Conservation (phyloP, 306 rosid species). For the Clitoria ternatea region DNA sequence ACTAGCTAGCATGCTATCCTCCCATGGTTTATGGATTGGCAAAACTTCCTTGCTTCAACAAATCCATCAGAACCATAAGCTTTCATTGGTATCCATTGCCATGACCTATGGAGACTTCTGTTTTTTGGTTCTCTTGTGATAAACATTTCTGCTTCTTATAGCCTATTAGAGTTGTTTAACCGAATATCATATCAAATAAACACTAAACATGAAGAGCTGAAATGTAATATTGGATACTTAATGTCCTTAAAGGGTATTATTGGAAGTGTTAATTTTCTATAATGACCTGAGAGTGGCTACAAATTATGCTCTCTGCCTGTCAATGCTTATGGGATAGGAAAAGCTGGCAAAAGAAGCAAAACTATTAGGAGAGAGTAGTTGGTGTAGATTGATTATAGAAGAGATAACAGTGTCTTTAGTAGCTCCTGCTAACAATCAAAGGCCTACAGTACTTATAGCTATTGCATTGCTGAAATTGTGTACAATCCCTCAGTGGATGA, state of each 20-base stretch:
- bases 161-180: constrained; percentile 64
- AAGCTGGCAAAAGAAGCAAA: constrained; percentile 34
- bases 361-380: constrained; percentile 39
- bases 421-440: constrained; percentile 51
- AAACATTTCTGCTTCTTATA: constrained; percentile 67
- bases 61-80: constrained; percentile 45
- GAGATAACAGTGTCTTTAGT: constrained; percentile 70
- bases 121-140: constrained; percentile 70
- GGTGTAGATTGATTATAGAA: constrained; percentile 82
- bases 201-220: constrained; percentile 44
- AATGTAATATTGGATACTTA: constrained; percentile 45
- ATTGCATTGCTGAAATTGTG: constrained; percentile 54
- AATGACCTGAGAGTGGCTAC: constrained; percentile 63
- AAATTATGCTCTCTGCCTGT: constrained; percentile 69
- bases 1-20: constrained; percentile 60
- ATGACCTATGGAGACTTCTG: constrained; percentile 77
- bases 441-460: constrained; percentile 58
- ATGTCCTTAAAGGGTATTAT: constrained; percentile 56
- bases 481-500: constrained; percentile 68
- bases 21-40: constrained; percentile 78
- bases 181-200: constrained; percentile 59
- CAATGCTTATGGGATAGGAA: constrained; percentile 63
- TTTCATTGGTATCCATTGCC: constrained; percentile 62
- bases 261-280: constrained; percentile 73
- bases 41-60: constrained; percentile 44